Conservation (phyloP, 352 stramenopile genomes). For the Pythium apleroticum region DNA sequence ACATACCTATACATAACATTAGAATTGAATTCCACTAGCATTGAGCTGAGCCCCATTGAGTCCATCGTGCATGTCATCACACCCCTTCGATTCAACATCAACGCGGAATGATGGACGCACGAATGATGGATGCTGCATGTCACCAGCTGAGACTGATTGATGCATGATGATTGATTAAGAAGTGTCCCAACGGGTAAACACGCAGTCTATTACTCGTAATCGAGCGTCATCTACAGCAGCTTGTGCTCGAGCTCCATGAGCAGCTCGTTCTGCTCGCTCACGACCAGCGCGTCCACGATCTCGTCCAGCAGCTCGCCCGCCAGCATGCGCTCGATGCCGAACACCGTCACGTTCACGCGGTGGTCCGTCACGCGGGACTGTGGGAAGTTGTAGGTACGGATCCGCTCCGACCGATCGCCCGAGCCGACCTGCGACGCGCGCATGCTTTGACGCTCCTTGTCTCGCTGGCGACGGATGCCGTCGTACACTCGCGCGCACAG, state of each 20-base stretch:
- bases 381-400: conserved; percentile 99
- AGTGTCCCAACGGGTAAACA: not conserved
- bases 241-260: conserved; percentile 66
- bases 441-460: conserved; percentile 59
- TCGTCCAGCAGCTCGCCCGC: conserved; percentile 88
- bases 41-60: too few relatives aligned
- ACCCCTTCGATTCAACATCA: too few relatives aligned
- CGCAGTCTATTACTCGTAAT: not conserved
- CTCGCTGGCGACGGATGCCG: conserved; percentile 77
- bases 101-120: too few relatives aligned
- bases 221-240: not conserved
- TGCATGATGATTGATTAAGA: not conserved
- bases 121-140: too few relatives aligned
- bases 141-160: not conserved
- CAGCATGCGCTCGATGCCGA: conserved; percentile 90
- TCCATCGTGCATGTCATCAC: too few relatives aligned
- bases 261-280: conserved; percentile 78
- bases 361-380: conserved; percentile 97
- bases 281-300: conserved; percentile 82
- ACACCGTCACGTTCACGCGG: conserved; percentile 89
- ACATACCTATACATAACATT: too few relatives aligned
- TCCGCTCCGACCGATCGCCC: conserved; percentile 95
- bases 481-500: conserved; percentile 95
- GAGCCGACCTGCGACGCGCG: conserved; percentile 92
- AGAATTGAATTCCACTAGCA: too few relatives aligned